Conservation (phyloP, 2,329 filamentous ascomycete species). For the Talaromyces marneffei region DNA sequence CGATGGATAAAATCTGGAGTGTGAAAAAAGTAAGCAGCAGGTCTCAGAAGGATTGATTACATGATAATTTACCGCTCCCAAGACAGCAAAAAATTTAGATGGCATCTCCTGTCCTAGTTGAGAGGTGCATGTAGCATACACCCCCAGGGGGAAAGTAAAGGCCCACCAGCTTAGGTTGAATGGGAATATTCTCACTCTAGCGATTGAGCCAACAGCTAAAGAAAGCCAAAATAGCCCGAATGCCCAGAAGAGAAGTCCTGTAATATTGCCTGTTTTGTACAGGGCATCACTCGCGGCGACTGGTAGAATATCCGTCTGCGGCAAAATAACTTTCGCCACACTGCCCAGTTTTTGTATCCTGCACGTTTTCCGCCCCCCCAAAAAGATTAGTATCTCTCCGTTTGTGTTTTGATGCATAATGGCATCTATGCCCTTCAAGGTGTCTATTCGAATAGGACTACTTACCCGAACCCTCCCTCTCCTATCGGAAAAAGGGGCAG, state of each 20-base stretch:
- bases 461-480: conserved; percentile 55
- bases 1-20: conserved; percentile 39
- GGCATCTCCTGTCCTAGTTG: conserved; percentile 47
- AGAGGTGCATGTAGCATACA: conserved; percentile 46
- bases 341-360: conserved; percentile 47
- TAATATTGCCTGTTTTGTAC: conserved; percentile 32
- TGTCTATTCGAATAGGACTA: no score
- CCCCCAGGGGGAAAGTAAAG: conserved; percentile 55
- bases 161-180: conserved; percentile 62
- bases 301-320: conserved; percentile 26
- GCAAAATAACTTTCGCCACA: conserved; percentile 37
- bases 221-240: conserved; percentile 39
- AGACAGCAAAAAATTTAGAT: conserved; percentile 50
- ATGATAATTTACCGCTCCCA: conserved; percentile 43
- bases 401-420: no score
- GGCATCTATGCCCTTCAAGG: not conserved
- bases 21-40: not conserved
- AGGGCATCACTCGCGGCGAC: conserved; percentile 27
- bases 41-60: not conserved
- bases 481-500: conserved; percentile 62
- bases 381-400: no score
- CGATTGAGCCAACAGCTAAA: conserved; percentile 33
- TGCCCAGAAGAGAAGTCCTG: conserved; percentile 34
- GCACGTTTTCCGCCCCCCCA: not conserved
- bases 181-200: conserved; percentile 39